A percentile compares a stretch with the other conserved stretches of the same genome.
phyloP scores from a whole-genome alignment of 164 flowering plant species.

The Magnolia changhungtana region DNA sequence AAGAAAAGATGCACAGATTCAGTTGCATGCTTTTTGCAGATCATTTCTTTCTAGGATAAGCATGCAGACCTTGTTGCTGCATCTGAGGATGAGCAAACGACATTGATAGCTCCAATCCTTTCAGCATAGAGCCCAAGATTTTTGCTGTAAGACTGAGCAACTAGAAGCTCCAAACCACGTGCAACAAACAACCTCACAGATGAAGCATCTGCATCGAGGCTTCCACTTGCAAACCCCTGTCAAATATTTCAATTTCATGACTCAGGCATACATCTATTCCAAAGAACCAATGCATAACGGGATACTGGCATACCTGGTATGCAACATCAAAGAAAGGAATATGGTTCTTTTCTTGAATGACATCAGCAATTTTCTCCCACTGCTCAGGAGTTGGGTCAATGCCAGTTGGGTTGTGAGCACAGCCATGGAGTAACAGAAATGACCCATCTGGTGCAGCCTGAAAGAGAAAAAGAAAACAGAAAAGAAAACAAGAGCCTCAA shows the following conservation, averaged over 20 bases:
- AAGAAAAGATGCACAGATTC: background rate
- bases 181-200: constrained; percentile 83
- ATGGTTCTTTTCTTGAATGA: constrained; percentile 92
- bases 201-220: constrained; percentile 92
- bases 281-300: background rate
- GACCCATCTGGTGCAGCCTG: constrained; percentile 96
- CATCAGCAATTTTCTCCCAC: constrained; percentile 93
- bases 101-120: constrained; percentile 93
- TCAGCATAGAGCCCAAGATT: constrained; percentile 95
- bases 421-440: constrained; percentile 90
- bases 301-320: constrained; percentile 62
- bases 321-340: constrained; percentile 98
- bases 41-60: background rate
- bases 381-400: constrained; percentile 94
- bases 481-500: background rate
- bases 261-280: constrained; percentile 7
- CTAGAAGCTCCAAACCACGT: constrained; percentile 86
- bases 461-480: constrained; percentile 5
- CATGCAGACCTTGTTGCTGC: constrained; percentile 65
- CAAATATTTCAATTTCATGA: constrained; percentile 2
- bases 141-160: constrained; percentile 96
- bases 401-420: constrained; percentile 99
- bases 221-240: constrained; percentile 99
- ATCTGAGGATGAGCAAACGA: constrained; percentile 82
- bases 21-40: background rate